Evolutionary conservation across 768 basidiomycete genomes (phyloP).

Genomic region (Jaapia argillacea): DNA sequence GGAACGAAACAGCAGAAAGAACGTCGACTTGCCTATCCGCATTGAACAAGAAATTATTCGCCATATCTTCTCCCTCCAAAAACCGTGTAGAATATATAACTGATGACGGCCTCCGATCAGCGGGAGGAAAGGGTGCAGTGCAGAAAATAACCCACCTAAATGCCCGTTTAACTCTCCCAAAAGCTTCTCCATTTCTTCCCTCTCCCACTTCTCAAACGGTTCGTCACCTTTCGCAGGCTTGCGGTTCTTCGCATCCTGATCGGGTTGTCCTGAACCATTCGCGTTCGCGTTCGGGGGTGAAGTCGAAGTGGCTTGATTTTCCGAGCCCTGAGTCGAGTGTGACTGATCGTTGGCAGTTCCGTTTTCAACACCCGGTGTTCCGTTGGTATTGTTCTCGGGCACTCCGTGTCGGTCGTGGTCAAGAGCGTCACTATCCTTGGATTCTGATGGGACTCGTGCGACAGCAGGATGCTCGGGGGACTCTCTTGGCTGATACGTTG

Average conservation of each 20-base stretch:
- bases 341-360: neutral
- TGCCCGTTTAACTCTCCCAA: slow-evolving; percentile 74
- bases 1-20: neutral
- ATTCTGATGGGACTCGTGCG: slow-evolving; percentile 50
- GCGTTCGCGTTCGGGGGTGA: slow-evolving; percentile 25
- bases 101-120: no score
- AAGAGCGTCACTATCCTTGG: slow-evolving; percentile 27
- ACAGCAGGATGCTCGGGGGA: slow-evolving; percentile 31
- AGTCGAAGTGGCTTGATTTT: slow-evolving; percentile 3
- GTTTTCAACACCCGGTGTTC: no score
- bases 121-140: neutral
- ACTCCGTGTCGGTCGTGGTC: slow-evolving; percentile 9
- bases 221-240: slow-evolving; percentile 42
- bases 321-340: neutral
- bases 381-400: no score
- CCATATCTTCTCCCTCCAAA: slow-evolving; percentile 85
- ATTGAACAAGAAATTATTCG: slow-evolving; percentile 91
- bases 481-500: slow-evolving; percentile 31
- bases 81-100: slow-evolving; percentile 82
- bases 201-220: slow-evolving; percentile 74
- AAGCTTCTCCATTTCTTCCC: slow-evolving; percentile 83
- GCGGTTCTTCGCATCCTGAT: slow-evolving; percentile 14
- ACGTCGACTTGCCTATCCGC: slow-evolving; percentile 73
- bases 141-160: slow-evolving; percentile 36
- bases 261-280: slow-evolving; percentile 8